Percentiles rank a stretch among this genome's conserved stretches.
phyloP scores from a whole-genome alignment of 2,329 filamentous ascomycete genomes.

The Neonectria neomacrospora region DNA sequence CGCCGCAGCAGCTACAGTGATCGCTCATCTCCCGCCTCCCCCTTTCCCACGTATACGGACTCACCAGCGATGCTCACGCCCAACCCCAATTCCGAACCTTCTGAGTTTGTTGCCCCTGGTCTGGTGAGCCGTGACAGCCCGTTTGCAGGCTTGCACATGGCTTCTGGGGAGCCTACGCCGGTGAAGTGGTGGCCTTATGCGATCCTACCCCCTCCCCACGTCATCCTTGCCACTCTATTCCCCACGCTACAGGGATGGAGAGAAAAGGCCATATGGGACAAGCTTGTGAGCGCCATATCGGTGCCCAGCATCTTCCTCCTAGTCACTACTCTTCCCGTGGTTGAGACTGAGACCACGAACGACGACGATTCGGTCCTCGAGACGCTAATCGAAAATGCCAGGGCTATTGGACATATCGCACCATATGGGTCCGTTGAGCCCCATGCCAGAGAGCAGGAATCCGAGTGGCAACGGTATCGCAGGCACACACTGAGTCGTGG shows the following conservation, averaged over 20 bases:
- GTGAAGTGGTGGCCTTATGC: constrained; percentile 85
- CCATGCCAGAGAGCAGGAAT: constrained; percentile 54
- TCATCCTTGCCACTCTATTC: constrained; percentile 80
- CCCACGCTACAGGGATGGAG: constrained; percentile 87
- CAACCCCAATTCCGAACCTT: constrained; percentile 53
- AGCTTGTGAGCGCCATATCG: constrained; percentile 81
- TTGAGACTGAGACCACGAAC: constrained; percentile 75
- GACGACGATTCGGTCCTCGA: constrained; percentile 43
- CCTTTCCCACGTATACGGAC: constrained; percentile 77
- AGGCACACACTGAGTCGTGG: constrained; percentile 55
- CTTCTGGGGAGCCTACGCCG: constrained; percentile 54
- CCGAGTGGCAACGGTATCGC: constrained; percentile 70
- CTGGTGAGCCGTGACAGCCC: constrained; percentile 57
- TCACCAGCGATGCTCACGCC: constrained; percentile 60
- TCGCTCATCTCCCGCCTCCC: constrained; percentile 63
- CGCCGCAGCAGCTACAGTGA: constrained; percentile 56
- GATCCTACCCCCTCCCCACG: constrained; percentile 76
- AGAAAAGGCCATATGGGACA: constrained; percentile 86
- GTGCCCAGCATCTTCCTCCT: constrained; percentile 92
- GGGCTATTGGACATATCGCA: constrained; percentile 46
- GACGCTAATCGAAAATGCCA: constrained; percentile 44
- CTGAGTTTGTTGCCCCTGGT: constrained; percentile 63
- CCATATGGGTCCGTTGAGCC: constrained; percentile 52
- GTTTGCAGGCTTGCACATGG: constrained; percentile 57
- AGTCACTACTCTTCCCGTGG: constrained; percentile 90